Percentiles rank a stretch among this genome's conserved stretches.
Evolutionary conservation across 2,329 filamentous ascomycete genomes (phyloP).

Genomic region (Ceratocystis eucalypticola): DNA sequence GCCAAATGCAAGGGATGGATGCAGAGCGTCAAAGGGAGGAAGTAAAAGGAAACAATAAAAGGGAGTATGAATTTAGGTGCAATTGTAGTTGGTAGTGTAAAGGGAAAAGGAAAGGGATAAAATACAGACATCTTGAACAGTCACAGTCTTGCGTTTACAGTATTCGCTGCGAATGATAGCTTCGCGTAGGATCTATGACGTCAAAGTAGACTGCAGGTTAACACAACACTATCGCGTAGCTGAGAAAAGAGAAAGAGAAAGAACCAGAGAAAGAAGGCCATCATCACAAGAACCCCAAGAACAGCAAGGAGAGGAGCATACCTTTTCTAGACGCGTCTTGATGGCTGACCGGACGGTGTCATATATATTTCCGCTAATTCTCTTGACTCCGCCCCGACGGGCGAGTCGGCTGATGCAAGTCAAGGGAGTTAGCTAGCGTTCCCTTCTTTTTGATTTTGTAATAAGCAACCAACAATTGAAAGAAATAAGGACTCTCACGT

Average conservation of each 20-base stretch:
- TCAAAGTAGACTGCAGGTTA: background rate
- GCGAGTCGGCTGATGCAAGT: constrained; percentile 46
- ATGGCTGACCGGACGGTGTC: constrained; percentile 43
- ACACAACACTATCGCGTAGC: too few species aligned
- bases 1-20: too few species aligned
- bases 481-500: constrained; percentile 20
- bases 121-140: constrained; percentile 42
- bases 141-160: constrained; percentile 46
- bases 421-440: background rate
- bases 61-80: background rate
- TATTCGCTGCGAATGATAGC: constrained; percentile 41
- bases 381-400: constrained; percentile 62
- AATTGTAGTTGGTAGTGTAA: too few species aligned
- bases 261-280: background rate
- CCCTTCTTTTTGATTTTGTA: background rate
- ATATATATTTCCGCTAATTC: constrained; percentile 54
- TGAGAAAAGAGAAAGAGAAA: background rate
- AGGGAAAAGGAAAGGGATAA: background rate
- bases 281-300: too few species aligned
- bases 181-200: constrained; percentile 37
- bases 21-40: background rate
- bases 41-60: background rate
- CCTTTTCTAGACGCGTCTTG: constrained; percentile 34
- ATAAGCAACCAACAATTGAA: background rate
- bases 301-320: constrained; percentile 24